phyloP scores from a whole-genome alignment of 192 early-diverging fungal genomes.

The Borealophlyctis nickersoniae region DNA sequence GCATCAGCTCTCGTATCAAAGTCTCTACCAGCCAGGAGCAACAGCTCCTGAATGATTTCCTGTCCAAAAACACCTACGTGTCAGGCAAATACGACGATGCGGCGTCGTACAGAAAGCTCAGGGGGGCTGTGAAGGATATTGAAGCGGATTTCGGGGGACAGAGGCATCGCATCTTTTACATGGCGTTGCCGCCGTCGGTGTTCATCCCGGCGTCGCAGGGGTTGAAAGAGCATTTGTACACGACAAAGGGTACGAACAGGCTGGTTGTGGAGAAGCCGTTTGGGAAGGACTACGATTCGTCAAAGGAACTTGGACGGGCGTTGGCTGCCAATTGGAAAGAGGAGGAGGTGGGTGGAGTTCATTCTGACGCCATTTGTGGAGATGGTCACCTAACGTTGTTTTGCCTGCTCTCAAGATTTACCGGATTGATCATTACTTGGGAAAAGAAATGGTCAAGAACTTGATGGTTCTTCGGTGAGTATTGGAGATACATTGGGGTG shows the following conservation, averaged over 20 bases:
- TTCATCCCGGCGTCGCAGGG: slow-evolving; percentile 82
- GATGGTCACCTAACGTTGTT: not conserved
- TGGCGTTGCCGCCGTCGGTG: slow-evolving; percentile 94
- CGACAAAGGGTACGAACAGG: slow-evolving; percentile 66
- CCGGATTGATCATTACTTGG: slow-evolving; percentile 98
- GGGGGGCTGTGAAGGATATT: slow-evolving; percentile 55
- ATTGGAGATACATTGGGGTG: slow-evolving; percentile 4
- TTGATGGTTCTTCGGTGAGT: slow-evolving; percentile 75
- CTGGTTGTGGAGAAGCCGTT: slow-evolving; percentile 98
- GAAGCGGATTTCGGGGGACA: slow-evolving; percentile 45
- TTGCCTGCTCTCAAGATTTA: slow-evolving; percentile 64
- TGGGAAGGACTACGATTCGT: slow-evolving; percentile 86
- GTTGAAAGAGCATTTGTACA: slow-evolving; percentile 69
- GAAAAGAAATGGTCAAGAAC: slow-evolving; percentile 99
- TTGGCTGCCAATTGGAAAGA: slow-evolving; percentile 80
- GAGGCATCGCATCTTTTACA: slow-evolving; percentile 84
- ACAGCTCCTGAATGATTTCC: slow-evolving; percentile 57
- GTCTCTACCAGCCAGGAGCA: slow-evolving; percentile 56
- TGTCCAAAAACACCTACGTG: slow-evolving; percentile 71
- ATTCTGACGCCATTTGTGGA: slow-evolving; percentile 3
- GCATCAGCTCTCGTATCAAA: slow-evolving; percentile 71
- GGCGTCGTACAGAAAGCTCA: slow-evolving; percentile 65
- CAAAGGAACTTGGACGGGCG: slow-evolving; percentile 65
- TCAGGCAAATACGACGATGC: slow-evolving; percentile 81
- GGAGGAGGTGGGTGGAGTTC: slow-evolving; percentile 61